These are phyloP conservation scores for Saitozyma podzolica DNA, from an alignment of 768 basidiomycete genomes.

Conservation along the genomic window DNA sequence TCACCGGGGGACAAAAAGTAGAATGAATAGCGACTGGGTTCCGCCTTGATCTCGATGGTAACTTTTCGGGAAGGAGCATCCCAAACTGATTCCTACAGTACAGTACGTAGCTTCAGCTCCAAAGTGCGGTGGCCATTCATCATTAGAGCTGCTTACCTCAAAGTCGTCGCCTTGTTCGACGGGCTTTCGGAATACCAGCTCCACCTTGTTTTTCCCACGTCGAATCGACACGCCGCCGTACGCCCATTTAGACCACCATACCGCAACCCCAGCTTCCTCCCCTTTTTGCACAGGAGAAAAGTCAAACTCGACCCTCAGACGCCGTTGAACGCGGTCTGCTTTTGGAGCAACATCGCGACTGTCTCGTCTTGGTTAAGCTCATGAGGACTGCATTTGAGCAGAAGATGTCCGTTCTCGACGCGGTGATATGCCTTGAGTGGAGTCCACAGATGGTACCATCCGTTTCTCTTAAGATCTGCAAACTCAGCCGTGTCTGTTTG, in stretches of 20 bases:
- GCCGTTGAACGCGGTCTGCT: conserved; percentile 21
- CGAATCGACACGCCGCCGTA: conserved; percentile 18
- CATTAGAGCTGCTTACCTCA: too few relatives aligned
- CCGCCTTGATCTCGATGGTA: neutral
- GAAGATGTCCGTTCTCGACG: conserved; percentile 9
- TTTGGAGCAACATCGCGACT: conserved; percentile 18
- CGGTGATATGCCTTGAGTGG: conserved; percentile 16
- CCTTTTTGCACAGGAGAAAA: conserved; percentile 8
- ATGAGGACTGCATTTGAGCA: conserved; percentile 18
- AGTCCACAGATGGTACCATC: conserved; percentile 30
- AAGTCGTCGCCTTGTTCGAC: too few relatives aligned
- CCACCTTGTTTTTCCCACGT: too few relatives aligned
- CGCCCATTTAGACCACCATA: conserved; percentile 21
- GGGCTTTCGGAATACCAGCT: conserved; percentile 5
- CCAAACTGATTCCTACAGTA: neutral
- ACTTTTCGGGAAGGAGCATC: neutral
- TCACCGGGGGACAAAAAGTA: neutral
- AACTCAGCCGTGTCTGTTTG: neutral
- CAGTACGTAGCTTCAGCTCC: neutral
- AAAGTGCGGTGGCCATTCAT: neutral
- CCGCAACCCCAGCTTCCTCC: conserved; percentile 20
- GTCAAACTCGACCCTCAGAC: conserved; percentile 9
- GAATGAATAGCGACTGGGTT: too few relatives aligned
- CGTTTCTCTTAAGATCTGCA: neutral
- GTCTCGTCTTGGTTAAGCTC: conserved; percentile 16